Percentiles rank a stretch among this genome's conserved stretches.
Conservation (phyloP, 106 monocot species). For the Dioscorea zingiberensis region DNA sequence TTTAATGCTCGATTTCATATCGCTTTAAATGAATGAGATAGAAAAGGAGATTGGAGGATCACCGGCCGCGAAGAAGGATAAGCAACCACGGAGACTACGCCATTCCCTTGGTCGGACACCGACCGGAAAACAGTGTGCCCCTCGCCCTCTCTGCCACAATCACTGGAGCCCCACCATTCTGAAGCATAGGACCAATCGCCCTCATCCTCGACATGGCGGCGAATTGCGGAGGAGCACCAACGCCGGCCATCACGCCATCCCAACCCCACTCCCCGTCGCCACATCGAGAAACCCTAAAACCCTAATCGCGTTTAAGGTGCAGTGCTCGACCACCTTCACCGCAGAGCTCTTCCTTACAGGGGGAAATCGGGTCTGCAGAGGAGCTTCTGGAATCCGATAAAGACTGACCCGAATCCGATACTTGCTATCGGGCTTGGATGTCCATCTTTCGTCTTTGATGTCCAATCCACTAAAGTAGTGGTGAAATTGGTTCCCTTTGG, state of each 20-base stretch:
- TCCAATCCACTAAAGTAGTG: too few species aligned
- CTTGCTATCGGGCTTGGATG: background rate
- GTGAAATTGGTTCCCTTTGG: too few species aligned
- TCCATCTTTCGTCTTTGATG: background rate
- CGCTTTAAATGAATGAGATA: too few species aligned
- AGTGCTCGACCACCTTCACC: too few species aligned
- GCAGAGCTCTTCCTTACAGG: too few species aligned
- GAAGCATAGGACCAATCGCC: conserved; percentile 82
- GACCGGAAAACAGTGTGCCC: conserved; percentile 68
- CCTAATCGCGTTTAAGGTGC: too few species aligned
- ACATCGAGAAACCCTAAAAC: too few species aligned
- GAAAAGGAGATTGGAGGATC: background rate
- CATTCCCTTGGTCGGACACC: conserved; percentile 65
- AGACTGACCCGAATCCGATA: background rate
- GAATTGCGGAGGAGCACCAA: conserved; percentile 24
- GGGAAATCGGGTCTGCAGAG: too few species aligned
- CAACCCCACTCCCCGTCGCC: too few species aligned
- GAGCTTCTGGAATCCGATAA: too few species aligned
- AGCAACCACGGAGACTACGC: conserved; percentile 72
- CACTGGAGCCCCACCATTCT: conserved; percentile 63
- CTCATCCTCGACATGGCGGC: conserved; percentile 41
- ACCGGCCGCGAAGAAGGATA: conserved; percentile 90
- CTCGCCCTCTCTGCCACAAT: background rate
- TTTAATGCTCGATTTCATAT: too few species aligned
- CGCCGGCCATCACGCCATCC: background rate